Evolutionary conservation across 2,329 filamentous ascomycete genomes (phyloP).

Genomic region (Akanthomyces uredinophilus): DNA sequence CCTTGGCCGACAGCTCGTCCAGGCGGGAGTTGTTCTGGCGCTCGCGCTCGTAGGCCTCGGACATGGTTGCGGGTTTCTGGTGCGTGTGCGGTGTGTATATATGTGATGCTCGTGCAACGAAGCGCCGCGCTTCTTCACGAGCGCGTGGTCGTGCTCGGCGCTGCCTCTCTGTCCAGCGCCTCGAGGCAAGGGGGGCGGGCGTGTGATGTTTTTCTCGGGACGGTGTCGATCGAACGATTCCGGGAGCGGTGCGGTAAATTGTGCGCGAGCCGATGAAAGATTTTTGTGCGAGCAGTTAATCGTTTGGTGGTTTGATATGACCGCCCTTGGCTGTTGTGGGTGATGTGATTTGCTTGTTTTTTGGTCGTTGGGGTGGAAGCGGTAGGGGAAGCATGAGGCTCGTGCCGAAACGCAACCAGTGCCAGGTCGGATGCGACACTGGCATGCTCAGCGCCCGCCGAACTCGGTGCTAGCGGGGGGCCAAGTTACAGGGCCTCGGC

Average conservation of each 20-base stretch:
- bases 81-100: neutral
- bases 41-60: slow-evolving; percentile 73
- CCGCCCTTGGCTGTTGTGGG: neutral
- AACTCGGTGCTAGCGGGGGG: neutral
- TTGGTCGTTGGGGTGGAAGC: neutral
- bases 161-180: neutral
- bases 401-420: neutral
- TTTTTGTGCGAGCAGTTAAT: neutral
- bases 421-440: neutral
- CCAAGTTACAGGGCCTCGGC: neutral
- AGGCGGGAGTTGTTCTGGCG: slow-evolving; percentile 93
- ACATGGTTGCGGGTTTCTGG: slow-evolving; percentile 45
- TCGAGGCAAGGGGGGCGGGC: neutral
- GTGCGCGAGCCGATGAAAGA: neutral
- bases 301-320: neutral
- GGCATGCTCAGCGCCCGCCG: neutral
- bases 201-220: neutral
- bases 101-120: neutral
- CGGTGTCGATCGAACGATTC: neutral
- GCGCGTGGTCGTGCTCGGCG: neutral
- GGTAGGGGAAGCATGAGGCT: neutral
- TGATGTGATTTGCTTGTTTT: neutral
- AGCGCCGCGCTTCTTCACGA: neutral
- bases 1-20: slow-evolving; percentile 84
- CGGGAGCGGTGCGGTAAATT: neutral